Percentiles rank a stretch among this genome's conserved stretches.
These are phyloP conservation scores for Lotmaria passim DNA, from an alignment of 208 protist species.

Conservation along the genomic window DNA sequence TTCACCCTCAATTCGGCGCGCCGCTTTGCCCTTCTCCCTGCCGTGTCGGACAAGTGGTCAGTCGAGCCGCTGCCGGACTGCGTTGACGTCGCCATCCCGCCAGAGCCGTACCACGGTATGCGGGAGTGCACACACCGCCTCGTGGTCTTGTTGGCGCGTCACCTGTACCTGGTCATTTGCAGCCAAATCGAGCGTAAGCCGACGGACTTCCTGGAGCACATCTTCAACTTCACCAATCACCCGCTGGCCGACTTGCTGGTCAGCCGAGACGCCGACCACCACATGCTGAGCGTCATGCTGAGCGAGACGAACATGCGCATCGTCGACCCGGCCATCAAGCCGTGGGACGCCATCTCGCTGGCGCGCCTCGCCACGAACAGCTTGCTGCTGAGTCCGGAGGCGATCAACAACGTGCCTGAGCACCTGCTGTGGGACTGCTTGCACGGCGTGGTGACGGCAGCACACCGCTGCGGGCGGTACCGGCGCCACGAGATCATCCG, in stretches of 20 bases:
- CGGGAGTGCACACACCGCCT: conserved; percentile 76
- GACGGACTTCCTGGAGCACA: conserved; percentile 60
- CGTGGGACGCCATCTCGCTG: conserved; percentile 80
- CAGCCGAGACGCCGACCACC: conserved; percentile 42
- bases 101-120: conserved; percentile 53
- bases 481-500: conserved; percentile 74
- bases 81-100: conserved; percentile 58
- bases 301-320: conserved; percentile 66
- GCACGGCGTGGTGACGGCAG: conserved; percentile 84
- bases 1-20: conserved; percentile 64
- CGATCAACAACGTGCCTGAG: conserved; percentile 46
- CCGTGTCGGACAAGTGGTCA: conserved; percentile 52
- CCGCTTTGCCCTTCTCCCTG: conserved; percentile 47
- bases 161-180: conserved; percentile 85
- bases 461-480: conserved; percentile 70
- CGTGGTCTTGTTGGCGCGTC: conserved; percentile 81
- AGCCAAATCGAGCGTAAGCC: conserved; percentile 46
- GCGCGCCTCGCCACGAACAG: conserved; percentile 61
- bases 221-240: conserved; percentile 76
- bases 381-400: conserved; percentile 64
- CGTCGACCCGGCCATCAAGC: conserved; percentile 58
- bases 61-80: conserved; percentile 85
- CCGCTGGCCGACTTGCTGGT: conserved; percentile 74
- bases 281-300: conserved; percentile 69
- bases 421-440: conserved; percentile 85